Evolutionary conservation across 306 rosid species (phyloP), one percentile per base, ranked within the genome.

Genomic region (Lupinus albus): DNA sequence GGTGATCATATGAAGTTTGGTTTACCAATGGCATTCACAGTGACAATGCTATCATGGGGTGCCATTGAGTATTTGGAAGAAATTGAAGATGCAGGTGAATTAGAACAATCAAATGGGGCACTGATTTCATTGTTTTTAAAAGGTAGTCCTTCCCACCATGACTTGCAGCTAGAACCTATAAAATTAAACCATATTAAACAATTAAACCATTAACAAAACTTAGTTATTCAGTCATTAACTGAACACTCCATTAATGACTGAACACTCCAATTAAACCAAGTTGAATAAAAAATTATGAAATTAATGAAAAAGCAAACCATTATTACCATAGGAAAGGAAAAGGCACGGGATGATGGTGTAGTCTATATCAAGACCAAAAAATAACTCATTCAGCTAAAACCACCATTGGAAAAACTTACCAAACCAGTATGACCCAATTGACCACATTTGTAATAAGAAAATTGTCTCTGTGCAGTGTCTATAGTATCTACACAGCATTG

Each of bases 1-100:
- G 98, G 98, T 6, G 98, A 92, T 77, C 96, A 92, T 12, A 96
- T 92, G 11, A 92, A 92, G 72, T 92, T 92, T 61, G 96, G 98
- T 8, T 81, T 92, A 1, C 98, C 98, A 47, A 92, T 92, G 98
- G 98, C 98, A 15, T 92, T 92, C 79, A 92, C 98, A 1, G 86
- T 92, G 45, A 92, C 98, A 32, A 89, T 92, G 96, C 96, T 92
- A 10, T 87, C 96, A 16, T 92, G 98, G 98, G 47, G 96, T 61
- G 95, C 82, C 71, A 75, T 84, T 11, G 98, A 92, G 64, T 86
- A 74, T 81, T 49, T 84, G 64, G 74, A 74, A 60, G 79, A 92
- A 53, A 88, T 92, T 55, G 84, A 80, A 56, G 84, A 68, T 30
- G 95, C 93, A 49, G 95, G 96, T 12, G 93, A 92, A 58, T 7